Evolutionary conservation across 169 alveolate genomes (phyloP), one percentile per base, ranked within the genome.

Genomic region (Eimeria acervulina): DNA sequence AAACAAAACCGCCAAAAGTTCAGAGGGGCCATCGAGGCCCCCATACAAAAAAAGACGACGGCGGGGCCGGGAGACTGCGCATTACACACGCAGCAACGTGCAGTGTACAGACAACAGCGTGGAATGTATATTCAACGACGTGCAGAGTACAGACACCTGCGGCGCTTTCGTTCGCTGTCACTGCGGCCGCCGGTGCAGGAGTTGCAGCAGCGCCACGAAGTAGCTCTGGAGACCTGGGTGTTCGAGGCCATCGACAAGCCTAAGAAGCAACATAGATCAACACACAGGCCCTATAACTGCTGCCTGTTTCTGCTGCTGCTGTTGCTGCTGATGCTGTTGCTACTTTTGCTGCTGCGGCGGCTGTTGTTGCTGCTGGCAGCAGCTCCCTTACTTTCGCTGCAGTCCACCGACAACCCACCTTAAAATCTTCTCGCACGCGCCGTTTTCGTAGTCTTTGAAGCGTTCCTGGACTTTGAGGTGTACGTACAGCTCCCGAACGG

Each of bases 401-500:
- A n/a, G n/a, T 13, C 59, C 15, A 36, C 55, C 84, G 36, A 15
- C 74, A 78, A 26, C 91, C 55, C 51, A 92, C 95, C 40, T 55
- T 21, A 31, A 38, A 17, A 93, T 78, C 55, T 81, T 42, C 33
- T 44, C 78, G 36, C 76, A 38, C 1, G 93, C 42, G 26, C 70
- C 51, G 40, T 81, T 52, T 33, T 93, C 96, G 61, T 80, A 93
- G 21, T 80, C 83, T 21, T 31, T 44, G 84, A 70, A 93, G 40
- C 89, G 59, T 28, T 55, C 51, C 13, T 61, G 59, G 23, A 81
- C 36, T 31, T 40, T 66, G n/a, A 80, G 72, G 40, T 80, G 92
- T 23, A 31, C 28, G 96, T 93, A 93, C 74, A 93, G 76, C 52
- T 44, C 88, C 31, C 76, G 89, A 10, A 93, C 96, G 40, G 80